Conservation (phyloP, 169 alveolate species). For the Cytauxzoon felis region DNA sequence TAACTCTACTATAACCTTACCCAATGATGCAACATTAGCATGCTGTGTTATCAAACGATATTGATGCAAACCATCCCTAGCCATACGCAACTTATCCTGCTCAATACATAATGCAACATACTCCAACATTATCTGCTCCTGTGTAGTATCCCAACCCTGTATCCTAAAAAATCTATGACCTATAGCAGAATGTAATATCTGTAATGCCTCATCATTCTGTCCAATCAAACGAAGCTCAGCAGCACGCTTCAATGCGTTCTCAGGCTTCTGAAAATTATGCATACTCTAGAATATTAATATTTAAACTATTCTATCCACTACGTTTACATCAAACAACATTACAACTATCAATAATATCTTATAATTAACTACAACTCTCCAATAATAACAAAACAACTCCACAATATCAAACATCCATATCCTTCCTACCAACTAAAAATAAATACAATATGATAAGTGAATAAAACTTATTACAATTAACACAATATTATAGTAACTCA, state of each 20-base stretch:
- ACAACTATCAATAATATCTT: too few species aligned
- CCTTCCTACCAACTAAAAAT: too few species aligned
- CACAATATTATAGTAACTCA: too few species aligned
- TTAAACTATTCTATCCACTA: background rate
- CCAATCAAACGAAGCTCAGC: constrained; percentile 85
- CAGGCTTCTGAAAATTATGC: constrained; percentile 86
- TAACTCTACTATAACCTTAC: constrained; percentile 85
- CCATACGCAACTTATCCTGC: constrained; percentile 82
- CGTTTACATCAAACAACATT: too few species aligned
- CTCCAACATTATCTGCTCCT: constrained; percentile 86
- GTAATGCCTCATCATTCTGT: constrained; percentile 86
- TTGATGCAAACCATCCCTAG: constrained; percentile 87
- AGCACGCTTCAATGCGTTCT: constrained; percentile 88
- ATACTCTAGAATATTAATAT: constrained; percentile 15
- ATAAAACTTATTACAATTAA: too few species aligned
- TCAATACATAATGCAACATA: constrained; percentile 84
- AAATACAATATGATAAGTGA: too few species aligned
- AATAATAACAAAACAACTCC: too few species aligned
- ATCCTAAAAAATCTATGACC: constrained; percentile 81
- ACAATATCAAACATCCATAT: too few species aligned
- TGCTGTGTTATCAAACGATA: constrained; percentile 85
- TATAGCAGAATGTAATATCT: constrained; percentile 81
- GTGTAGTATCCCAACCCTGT: constrained; percentile 88
- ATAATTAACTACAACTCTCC: too few species aligned
- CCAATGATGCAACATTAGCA: constrained; percentile 85